Evolutionary conservation across 1,139 yeast species (phyloP).

Genomic region (Geotrichum macrosporum): DNA sequence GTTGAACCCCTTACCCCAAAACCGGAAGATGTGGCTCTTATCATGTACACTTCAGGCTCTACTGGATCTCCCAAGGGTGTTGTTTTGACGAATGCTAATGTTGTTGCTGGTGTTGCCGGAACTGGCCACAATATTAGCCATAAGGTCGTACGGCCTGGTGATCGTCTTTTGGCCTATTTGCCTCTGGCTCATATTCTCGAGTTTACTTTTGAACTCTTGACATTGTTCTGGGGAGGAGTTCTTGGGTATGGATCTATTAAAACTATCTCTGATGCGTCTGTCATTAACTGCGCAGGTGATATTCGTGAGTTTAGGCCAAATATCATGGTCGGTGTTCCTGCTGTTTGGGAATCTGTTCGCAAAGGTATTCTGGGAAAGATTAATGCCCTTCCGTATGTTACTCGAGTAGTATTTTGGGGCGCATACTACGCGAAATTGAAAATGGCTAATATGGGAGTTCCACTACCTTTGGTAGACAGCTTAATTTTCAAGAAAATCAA

Average conservation of each 20-base stretch:
- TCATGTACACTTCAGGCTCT: conserved; percentile 98
- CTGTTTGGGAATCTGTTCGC: conserved; percentile 95
- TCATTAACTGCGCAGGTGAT: conserved; percentile 84
- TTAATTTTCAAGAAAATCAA: conserved; percentile 81
- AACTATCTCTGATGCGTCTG: conserved; percentile 78
- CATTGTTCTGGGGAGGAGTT: conserved; percentile 85
- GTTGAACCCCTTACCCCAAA: conserved; percentile 49
- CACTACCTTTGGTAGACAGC: conserved; percentile 61
- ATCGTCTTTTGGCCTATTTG: conserved; percentile 77
- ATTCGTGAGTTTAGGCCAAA: conserved; percentile 85
- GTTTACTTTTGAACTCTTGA: conserved; percentile 73
- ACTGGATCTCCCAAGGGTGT: conserved; percentile 99
- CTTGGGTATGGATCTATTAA: conserved; percentile 91
- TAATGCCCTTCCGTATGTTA: conserved; percentile 56
- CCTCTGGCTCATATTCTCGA: conserved; percentile 97
- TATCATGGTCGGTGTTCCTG: conserved; percentile 97
- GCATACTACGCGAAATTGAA: conserved; percentile 71
- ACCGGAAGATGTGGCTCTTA: conserved; percentile 77
- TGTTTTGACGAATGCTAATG: conserved; percentile 69
- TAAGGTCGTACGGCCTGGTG: conserved; percentile 49
- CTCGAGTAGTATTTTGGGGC: conserved; percentile 84
- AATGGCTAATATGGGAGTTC: conserved; percentile 60
- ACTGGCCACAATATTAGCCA: conserved; percentile 60
- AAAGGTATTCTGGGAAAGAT: conserved; percentile 85
- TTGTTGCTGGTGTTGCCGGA: conserved; percentile 83